Evolutionary conservation across 257 asterid species (phyloP).

Genomic region (Jacaranda mimosifolia): DNA sequence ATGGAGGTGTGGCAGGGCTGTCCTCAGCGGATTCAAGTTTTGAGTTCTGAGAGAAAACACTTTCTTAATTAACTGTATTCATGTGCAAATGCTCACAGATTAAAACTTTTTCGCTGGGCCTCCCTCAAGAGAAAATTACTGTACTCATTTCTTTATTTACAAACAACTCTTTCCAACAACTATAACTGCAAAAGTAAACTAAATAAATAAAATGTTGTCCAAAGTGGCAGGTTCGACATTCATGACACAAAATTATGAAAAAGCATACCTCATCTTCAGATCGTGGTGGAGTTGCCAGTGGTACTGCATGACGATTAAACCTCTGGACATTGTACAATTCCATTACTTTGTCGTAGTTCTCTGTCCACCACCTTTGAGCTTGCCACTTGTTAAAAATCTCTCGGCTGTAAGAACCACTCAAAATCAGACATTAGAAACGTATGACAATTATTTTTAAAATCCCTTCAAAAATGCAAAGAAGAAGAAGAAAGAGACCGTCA

Average conservation of each 20-base stretch:
- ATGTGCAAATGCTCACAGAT: neutral
- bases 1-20: conserved; percentile 82
- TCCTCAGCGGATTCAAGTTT: conserved; percentile 68
- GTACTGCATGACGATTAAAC: conserved; percentile 64
- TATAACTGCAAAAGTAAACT: too few relatives aligned
- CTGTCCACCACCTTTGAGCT: conserved; percentile 97
- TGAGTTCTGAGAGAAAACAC: conserved; percentile 56
- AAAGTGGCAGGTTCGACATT: conserved; percentile 16
- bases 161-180: too few relatives aligned
- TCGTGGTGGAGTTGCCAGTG: conserved; percentile 66
- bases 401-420: conserved; percentile 64
- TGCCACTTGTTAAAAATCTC: conserved; percentile 90
- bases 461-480: neutral
- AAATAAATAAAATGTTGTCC: neutral
- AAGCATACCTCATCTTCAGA: conserved; percentile 80
- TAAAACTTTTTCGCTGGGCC: neutral
- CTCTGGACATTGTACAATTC: conserved; percentile 89
- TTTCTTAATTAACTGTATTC: neutral
- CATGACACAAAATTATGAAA: conserved; percentile 7
- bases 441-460: conserved; percentile 5
- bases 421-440: conserved; percentile 32
- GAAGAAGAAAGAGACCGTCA: conserved; percentile 16
- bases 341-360: conserved; percentile 84
- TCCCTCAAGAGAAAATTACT: too few relatives aligned
- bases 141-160: too few relatives aligned